Conservation (phyloP, 1,139 yeast genomes). For the Hansenula sp. region DNA sequence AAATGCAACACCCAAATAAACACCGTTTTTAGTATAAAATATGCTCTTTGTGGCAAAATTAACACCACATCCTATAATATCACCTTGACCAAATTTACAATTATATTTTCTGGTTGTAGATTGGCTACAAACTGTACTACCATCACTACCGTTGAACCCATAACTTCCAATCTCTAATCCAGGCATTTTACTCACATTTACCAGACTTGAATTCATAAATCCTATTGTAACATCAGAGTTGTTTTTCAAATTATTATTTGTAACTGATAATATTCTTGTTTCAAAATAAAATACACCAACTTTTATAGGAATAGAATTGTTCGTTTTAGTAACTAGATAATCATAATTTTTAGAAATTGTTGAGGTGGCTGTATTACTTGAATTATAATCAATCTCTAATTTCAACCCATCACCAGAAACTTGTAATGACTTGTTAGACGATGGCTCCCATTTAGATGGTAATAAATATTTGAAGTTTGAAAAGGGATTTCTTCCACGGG, state of each 20-base stretch:
- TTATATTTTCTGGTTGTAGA: conserved; percentile 32
- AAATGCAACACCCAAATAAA: conserved; percentile 51
- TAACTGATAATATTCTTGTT: conserved; percentile 32
- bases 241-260: conserved; percentile 31
- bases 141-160: conserved; percentile 59
- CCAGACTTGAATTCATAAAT: conserved; percentile 24
- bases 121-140: conserved; percentile 41
- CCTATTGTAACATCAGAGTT: conserved; percentile 41
- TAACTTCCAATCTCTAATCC: conserved; percentile 47
- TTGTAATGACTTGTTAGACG: conserved; percentile 25
- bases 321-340: conserved; percentile 36
- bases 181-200: conserved; percentile 17
- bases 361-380: conserved; percentile 15
- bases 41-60: conserved; percentile 60
- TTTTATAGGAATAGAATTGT: conserved; percentile 35
- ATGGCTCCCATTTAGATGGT: conserved; percentile 32
- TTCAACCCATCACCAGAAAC: conserved; percentile 31
- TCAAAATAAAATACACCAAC: conserved; percentile 57
- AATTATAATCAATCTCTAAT: conserved; percentile 26
- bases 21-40: conserved; percentile 82
- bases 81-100: conserved; percentile 49
- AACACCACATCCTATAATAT: conserved; percentile 80
- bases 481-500: conserved; percentile 18
- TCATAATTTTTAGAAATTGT: conserved; percentile 25
- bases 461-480: conserved; percentile 26